A percentile compares a stretch with the other conserved stretches of the same genome.
Conservation (phyloP, 2,329 filamentous ascomycete species). For the Ophiocordyceps sinensis region DNA sequence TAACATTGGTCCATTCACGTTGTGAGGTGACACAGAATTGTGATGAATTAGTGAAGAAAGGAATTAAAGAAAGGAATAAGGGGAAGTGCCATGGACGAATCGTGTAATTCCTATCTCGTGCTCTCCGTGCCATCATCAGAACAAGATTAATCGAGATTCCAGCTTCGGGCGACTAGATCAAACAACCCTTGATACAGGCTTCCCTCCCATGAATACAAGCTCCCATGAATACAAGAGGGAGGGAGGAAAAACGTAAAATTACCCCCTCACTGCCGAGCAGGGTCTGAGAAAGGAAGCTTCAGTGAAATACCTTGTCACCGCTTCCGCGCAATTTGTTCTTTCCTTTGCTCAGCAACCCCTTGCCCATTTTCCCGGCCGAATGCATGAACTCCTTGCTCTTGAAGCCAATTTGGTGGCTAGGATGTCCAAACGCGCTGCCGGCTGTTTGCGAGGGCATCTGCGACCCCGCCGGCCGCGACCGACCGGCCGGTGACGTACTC, state of each 20-base stretch:
- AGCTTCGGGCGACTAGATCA: not conserved
- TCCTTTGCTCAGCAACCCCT: constrained; percentile 81
- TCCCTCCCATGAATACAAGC: constrained; percentile 7
- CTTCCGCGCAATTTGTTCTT: constrained; percentile 65
- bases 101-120: constrained; percentile 28
- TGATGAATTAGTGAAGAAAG: constrained; percentile 1
- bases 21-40: constrained; percentile 6
- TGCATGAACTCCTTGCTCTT: constrained; percentile 85
- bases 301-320: constrained; percentile 81
- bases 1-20: constrained; percentile 18
- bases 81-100: constrained; percentile 10
- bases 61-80: not conserved
- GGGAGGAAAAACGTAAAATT: constrained; percentile 4
- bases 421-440: constrained; percentile 33
- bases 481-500: constrained; percentile 15
- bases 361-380: constrained; percentile 75
- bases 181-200: not conserved
- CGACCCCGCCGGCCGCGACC: constrained; percentile 19
- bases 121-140: constrained; percentile 15
- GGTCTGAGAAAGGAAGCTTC: constrained; percentile 23
- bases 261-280: constrained; percentile 7
- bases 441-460: constrained; percentile 24
- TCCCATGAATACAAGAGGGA: constrained; percentile 6
- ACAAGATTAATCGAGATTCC: not conserved
- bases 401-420: constrained; percentile 52